Percentiles rank a stretch among this genome's conserved stretches.
These are phyloP conservation scores for Jimgerdemannia lactiflua DNA, from an alignment of 192 early-diverging fungal genomes.

Conservation along the genomic window DNA sequence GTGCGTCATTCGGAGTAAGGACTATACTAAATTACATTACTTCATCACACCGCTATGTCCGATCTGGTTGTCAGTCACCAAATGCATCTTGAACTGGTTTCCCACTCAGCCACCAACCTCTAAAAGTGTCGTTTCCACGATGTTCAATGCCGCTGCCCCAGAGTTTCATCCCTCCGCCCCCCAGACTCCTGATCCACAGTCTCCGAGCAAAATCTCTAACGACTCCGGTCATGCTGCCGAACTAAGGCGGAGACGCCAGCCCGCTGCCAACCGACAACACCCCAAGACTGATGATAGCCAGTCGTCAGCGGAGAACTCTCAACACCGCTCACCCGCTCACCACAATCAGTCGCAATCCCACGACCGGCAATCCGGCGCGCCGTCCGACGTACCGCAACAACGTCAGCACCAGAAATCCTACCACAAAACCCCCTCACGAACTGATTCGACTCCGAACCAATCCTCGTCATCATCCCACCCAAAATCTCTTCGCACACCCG, in stretches of 20 bases:
- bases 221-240: not conserved
- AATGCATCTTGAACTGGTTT: not conserved
- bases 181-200: not conserved
- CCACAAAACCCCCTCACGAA: not conserved
- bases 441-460: not conserved
- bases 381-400: not conserved
- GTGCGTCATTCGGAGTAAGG: too few species aligned
- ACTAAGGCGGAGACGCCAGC: not conserved
- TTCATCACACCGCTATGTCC: too few species aligned
- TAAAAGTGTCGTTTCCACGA: not conserved
- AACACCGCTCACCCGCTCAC: not conserved
- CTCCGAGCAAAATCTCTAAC: not conserved
- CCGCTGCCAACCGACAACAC: not conserved
- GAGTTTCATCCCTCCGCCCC: not conserved
- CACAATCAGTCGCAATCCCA: not conserved
- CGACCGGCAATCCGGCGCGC: not conserved
- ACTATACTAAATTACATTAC: too few species aligned
- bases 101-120: not conserved
- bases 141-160: not conserved
- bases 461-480: not conserved
- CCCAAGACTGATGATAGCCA: not conserved
- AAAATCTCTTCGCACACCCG: not conserved
- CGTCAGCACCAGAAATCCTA: not conserved
- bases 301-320: not conserved
- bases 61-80: not conserved